A percentile compares a stretch with the other conserved stretches of the same genome.
Conservation (phyloP, 768 basidiomycete genomes). For the Russula virescens region DNA sequence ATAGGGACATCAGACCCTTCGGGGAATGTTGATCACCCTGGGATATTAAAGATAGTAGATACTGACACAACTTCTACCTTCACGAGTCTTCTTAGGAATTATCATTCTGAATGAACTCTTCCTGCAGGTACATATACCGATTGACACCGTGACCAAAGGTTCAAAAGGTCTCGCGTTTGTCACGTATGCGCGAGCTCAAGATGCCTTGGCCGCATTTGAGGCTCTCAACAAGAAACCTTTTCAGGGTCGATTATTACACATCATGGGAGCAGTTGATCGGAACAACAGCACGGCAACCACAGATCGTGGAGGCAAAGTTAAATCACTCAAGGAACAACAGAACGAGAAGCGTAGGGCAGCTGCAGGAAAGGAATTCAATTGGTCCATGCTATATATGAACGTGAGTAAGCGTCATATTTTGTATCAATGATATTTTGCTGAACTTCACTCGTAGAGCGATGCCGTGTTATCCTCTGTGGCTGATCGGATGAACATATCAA, state of each 20-base stretch:
- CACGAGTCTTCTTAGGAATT: neutral
- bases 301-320: conserved; percentile 41
- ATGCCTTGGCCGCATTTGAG: conserved; percentile 66
- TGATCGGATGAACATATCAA: conserved; percentile 78
- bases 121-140: conserved; percentile 50
- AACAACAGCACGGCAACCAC: conserved; percentile 42
- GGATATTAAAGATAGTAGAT: conserved; percentile 23
- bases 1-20: conserved; percentile 65
- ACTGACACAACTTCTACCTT: conserved; percentile 12
- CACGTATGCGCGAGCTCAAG: conserved; percentile 39
- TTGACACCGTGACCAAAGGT: conserved; percentile 41
- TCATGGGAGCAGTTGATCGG: conserved; percentile 77
- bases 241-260: conserved; percentile 87
- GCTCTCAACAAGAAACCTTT: conserved; percentile 78
- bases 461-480: conserved; percentile 90
- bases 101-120: conserved; percentile 16
- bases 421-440: conserved; percentile 21
- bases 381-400: conserved; percentile 96
- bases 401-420: conserved; percentile 47
- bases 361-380: conserved; percentile 81
- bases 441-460: conserved; percentile 58
- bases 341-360: conserved; percentile 56
- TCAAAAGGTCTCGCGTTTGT: conserved; percentile 62
- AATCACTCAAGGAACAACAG: conserved; percentile 53
- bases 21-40: conserved; percentile 47